Percentiles rank a stretch among this genome's conserved stretches.
Evolutionary conservation across 2,329 filamentous ascomycete genomes (phyloP).

Genomic region (Aspergillus quadricinctus): DNA sequence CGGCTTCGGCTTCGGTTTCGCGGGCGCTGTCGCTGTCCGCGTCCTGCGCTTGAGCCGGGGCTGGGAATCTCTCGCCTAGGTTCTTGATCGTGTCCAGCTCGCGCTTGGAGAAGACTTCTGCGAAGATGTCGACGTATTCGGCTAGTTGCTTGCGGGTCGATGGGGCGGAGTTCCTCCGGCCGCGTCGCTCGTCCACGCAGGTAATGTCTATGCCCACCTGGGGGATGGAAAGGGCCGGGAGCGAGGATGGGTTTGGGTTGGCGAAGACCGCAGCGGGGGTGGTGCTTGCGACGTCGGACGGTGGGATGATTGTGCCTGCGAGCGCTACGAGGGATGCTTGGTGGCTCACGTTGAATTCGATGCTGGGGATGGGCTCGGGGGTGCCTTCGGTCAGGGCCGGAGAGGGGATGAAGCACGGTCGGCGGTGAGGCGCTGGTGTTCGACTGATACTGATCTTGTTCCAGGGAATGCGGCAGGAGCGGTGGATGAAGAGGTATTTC

Average conservation of each 20-base stretch:
- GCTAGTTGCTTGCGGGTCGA: conserved; percentile 48
- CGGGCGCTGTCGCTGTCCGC: neutral
- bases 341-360: conserved; percentile 64
- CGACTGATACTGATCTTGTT: conserved; percentile 51
- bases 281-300: neutral
- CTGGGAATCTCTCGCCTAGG: conserved; percentile 21
- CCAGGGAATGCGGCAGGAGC: conserved; percentile 54
- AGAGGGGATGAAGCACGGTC: conserved; percentile 52
- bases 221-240: conserved; percentile 16
- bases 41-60: conserved; percentile 9
- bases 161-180: conserved; percentile 46
- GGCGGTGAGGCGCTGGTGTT: conserved; percentile 44
- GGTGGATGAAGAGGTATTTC: conserved; percentile 58
- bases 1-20: conserved; percentile 32
- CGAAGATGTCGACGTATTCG: conserved; percentile 57
- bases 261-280: neutral
- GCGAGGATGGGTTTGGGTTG: conserved; percentile 5
- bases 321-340: conserved; percentile 60
- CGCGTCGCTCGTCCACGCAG: conserved; percentile 54
- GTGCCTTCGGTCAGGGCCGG: conserved; percentile 8
- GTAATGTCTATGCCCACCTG: conserved; percentile 60
- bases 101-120: conserved; percentile 54
- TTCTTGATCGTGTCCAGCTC: conserved; percentile 55
- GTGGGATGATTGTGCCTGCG: conserved; percentile 44
- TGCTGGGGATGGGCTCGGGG: conserved; percentile 15